These are phyloP conservation scores for Apiospora arundinis DNA, from an alignment of 2,329 filamentous ascomycete genomes.

Conservation along the genomic window DNA sequence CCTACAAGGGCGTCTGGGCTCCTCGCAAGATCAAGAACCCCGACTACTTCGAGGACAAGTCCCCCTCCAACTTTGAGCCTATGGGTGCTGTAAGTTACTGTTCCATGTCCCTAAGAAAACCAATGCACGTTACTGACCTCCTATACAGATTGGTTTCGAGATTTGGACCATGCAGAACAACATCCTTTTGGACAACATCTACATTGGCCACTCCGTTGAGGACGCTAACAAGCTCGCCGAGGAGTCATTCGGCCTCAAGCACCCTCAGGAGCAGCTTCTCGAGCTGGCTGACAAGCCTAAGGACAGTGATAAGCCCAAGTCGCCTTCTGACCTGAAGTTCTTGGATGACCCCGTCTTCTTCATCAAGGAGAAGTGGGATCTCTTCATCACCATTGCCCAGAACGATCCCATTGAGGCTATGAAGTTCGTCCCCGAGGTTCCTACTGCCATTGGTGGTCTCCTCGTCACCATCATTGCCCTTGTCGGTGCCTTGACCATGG, in stretches of 20 bases:
- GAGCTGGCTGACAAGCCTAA: slow-evolving; percentile 84
- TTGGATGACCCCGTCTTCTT: slow-evolving; percentile 87
- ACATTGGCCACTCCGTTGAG: slow-evolving; percentile 95
- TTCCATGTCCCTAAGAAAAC: neutral
- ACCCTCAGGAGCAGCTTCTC: slow-evolving; percentile 78
- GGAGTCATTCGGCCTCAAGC: slow-evolving; percentile 91
- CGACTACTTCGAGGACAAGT: slow-evolving; percentile 96
- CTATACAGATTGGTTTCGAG: slow-evolving; percentile 86
- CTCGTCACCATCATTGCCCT: slow-evolving; percentile 74
- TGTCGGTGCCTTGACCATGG: slow-evolving; percentile 69
- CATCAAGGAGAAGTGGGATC: slow-evolving; percentile 89
- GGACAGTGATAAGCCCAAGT: slow-evolving; percentile 68
- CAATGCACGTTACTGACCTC: slow-evolving; percentile 29
- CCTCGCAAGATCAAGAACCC: slow-evolving; percentile 98
- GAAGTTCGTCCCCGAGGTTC: slow-evolving; percentile 91
- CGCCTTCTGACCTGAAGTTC: slow-evolving; percentile 83
- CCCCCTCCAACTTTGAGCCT: slow-evolving; percentile 93
- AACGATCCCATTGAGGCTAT: slow-evolving; percentile 83
- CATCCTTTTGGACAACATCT: slow-evolving; percentile 99
- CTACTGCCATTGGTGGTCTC: slow-evolving; percentile 77
- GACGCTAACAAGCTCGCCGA: slow-evolving; percentile 89
- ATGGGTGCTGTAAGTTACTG: slow-evolving; percentile 86
- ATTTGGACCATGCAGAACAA: slow-evolving; percentile 99
- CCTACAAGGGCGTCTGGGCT: slow-evolving; percentile 95
- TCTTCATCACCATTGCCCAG: slow-evolving; percentile 85